Base-by-base conservation (phyloP, 2,329 filamentous ascomycete genomes). In the Periconia digitata region DNA sequence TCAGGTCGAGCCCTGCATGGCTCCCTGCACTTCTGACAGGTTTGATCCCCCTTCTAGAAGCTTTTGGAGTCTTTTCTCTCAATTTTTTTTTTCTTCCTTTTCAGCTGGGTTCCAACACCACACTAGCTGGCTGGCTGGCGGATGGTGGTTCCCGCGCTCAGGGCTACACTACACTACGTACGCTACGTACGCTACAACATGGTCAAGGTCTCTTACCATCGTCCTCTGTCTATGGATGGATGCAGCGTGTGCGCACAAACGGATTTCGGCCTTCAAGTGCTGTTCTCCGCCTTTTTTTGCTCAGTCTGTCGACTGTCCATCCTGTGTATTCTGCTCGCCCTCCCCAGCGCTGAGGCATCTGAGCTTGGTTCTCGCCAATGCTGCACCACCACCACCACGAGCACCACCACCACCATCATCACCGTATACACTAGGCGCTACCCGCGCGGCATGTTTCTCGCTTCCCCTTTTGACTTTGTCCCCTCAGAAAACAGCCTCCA, bases 41-140 rank as follows among this genome's bases (percentile, higher is more conserved):
- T 27, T 15, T 32, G 12, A 10, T 32, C n/a, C 27, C 37, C 24
- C 29, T 45, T 43, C 42, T 41, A 50, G 35, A 43, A 44, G 38
- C 40, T 36, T 44, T 37, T 20, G 12, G 3, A 32, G 8, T 20
- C 20, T 27, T 35, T 29, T n/a, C 12, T 22, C 29, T 44, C 21
- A 22, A 15, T 16, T 7, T 6, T 13, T 27, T 13, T 15, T 32
- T 32, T 32, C 27, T 4, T 32, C 27, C 27, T 10, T 12, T 4
- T 15, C 4, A 32, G 24, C n/a, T n/a, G 13, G 24, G 13, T 5
- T 24, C 34, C 20, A 24, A 44, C 32, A 36, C 22, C 21, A 36
- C 16, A 8, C 40, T 39, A 34, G 23, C 34, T n/a, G n/a, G n/a
- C n/a, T n/a, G n/a, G n/a, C n/a, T n/a, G 22, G 36, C 43, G 43